Evolutionary conservation across 1,284 basidiomycete species (phyloP).

Genomic region (Melampsora abietis-canadensis): DNA sequence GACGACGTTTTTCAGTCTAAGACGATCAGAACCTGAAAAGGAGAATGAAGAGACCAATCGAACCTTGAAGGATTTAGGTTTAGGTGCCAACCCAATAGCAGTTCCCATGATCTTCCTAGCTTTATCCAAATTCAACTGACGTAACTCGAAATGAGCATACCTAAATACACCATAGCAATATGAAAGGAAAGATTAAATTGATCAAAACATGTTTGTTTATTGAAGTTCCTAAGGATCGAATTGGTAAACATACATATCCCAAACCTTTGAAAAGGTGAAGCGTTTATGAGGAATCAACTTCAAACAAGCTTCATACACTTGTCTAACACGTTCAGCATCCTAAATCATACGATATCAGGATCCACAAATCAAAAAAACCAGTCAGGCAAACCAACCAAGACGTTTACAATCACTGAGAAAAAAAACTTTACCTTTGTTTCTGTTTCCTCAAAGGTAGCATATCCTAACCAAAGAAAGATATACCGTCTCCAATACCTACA

Average conservation of each 20-base stretch:
- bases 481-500: conserved; percentile 77
- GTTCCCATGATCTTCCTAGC: conserved; percentile 87
- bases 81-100: conserved; percentile 91
- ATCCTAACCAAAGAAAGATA: conserved; percentile 93
- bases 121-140: conserved; percentile 73
- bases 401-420: not conserved
- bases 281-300: conserved; percentile 87
- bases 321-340: conserved; percentile 78
- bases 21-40: not conserved
- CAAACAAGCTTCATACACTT: conserved; percentile 88
- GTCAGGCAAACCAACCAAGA: not conserved
- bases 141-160: conserved; percentile 88
- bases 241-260: conserved; percentile 45
- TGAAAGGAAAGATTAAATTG: not conserved
- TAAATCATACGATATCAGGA: conserved; percentile 51
- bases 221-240: not conserved
- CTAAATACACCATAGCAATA: conserved; percentile 55
- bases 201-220: not conserved
- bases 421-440: conserved; percentile 68
- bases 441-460: conserved; percentile 94
- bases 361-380: not conserved
- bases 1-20: conserved; percentile 56
- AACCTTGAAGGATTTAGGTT: conserved; percentile 62
- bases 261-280: conserved; percentile 88
- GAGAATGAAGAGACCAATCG: not conserved